Base-by-base conservation (phyloP, 345 rosid genomes). In the Euphorbia pulcherrima region DNA sequence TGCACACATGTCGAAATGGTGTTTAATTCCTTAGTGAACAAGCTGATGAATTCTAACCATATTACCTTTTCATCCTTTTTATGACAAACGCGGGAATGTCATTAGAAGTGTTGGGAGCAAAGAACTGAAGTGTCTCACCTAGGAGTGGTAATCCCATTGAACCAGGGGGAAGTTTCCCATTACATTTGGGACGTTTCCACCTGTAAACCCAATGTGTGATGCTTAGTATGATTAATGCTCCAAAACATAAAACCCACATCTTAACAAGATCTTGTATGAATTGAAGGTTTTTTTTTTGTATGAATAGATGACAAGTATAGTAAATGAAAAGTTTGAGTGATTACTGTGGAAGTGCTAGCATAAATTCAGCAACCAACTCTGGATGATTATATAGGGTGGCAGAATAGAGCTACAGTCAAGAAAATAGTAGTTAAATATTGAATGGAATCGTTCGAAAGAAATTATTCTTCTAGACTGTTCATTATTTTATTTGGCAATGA, bases 121-220 rank as follows among this genome's bases (percentile, higher is more conserved):
- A 90, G 82, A 92, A 92, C 53, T 90, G 83, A 39, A 88, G 81
- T 71, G 88, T 81, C 80, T 92, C 98, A 6, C 98, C 98, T 0
- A 92, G 84, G 27, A 92, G 74, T 0, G 96, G 98, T 16, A 83
- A 74, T 17, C 98, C 98, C 98, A 92, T 90, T 0, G 98, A 92
- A 62, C 98, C 98, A 6, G 98, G 97, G 12, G 97, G 98, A 64
- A 92, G 90, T 68, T 87, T 86, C 5, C 97, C 98, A 67, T 68
- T 83, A 80, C 97, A 88, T 83, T 76, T 88, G 16, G 98, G 98
- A 72, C 90, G 82, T 69, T 77, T 85, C 98, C 96, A 87, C 61
- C 64, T 77, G 73, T 86, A 77, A 68, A 88, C 60, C 90, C 89
- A 90, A 71, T 60, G 77, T 35, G 84, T 72, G 61, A 87, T 67